phyloP scores from a whole-genome alignment of 768 basidiomycete species.

The Trametes sanguinea region DNA sequence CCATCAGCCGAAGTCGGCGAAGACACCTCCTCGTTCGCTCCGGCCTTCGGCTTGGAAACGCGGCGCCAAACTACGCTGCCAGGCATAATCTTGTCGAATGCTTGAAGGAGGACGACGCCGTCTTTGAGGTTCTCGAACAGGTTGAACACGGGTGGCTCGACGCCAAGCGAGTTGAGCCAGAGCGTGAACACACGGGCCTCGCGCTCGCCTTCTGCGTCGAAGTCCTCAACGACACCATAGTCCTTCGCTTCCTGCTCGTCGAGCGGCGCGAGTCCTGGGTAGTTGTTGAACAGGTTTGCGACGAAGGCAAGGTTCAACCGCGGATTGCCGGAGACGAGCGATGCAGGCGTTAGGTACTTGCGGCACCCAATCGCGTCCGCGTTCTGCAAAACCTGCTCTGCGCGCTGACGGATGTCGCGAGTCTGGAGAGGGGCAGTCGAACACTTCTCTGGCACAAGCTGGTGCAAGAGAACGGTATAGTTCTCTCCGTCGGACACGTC shows the following conservation, averaged over 20 bases:
- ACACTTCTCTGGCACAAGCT: slow-evolving; percentile 93
- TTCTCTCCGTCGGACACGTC: slow-evolving; percentile 98
- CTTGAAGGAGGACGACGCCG: slow-evolving; percentile 88
- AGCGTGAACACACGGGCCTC: slow-evolving; percentile 98
- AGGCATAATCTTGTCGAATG: slow-evolving; percentile 94
- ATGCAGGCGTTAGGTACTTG: slow-evolving; percentile 91
- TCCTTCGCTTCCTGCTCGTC: slow-evolving; percentile 94
- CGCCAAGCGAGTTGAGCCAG: slow-evolving; percentile 97
- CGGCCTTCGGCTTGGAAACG: slow-evolving; percentile 90
- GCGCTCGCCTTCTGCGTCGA: slow-evolving; percentile 98
- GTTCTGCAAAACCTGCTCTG: slow-evolving; percentile 93
- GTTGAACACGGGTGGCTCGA: slow-evolving; percentile 95
- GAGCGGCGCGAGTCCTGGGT: slow-evolving; percentile 91
- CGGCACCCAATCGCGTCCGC: slow-evolving; percentile 93
- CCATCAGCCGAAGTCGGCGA: slow-evolving; percentile 47
- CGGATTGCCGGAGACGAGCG: slow-evolving; percentile 92
- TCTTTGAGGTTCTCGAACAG: slow-evolving; percentile 95
- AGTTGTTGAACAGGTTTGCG: slow-evolving; percentile 98
- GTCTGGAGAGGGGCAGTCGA: slow-evolving; percentile 91
- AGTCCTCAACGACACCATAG: slow-evolving; percentile 90
- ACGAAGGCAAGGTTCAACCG: slow-evolving; percentile 98
- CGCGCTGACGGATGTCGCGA: slow-evolving; percentile 75
- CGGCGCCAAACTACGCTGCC: slow-evolving; percentile 93
- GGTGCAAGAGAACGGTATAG: slow-evolving; percentile 94
- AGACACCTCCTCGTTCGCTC: slow-evolving; percentile 39